These are phyloP conservation scores for Cucurbita maxima DNA, from an alignment of 306 rosid species.

Conservation along the genomic window DNA sequence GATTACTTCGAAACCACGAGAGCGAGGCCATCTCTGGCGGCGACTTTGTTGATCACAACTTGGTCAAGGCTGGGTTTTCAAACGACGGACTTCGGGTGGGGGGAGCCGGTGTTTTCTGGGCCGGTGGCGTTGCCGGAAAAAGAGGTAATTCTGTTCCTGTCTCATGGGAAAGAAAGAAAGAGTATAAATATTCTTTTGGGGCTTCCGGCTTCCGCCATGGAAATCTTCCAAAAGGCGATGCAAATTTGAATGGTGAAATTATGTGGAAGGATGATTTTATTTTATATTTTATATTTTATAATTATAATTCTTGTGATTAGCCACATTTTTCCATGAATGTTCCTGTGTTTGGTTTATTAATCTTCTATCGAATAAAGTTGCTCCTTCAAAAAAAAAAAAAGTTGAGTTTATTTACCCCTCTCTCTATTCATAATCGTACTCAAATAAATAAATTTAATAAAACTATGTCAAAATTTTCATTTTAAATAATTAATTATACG, in stretches of 20 bases:
- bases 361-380: no score
- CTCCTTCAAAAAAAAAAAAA: no score
- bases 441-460: no score
- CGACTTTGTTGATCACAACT: slow-evolving; percentile 57
- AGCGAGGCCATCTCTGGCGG: slow-evolving; percentile 53
- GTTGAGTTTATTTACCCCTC: no score
- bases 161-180: slow-evolving; percentile 39
- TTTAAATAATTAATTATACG: no score
- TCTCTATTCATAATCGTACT: no score
- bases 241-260: slow-evolving; percentile 10
- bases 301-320: no score
- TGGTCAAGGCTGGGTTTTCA: slow-evolving; percentile 65
- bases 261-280: no score
- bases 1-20: slow-evolving; percentile 71
- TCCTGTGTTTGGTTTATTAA: no score
- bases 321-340: no score
- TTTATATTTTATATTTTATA: no score
- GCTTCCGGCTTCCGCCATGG: slow-evolving; percentile 73
- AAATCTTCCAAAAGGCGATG: slow-evolving; percentile 31
- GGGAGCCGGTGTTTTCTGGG: slow-evolving; percentile 54
- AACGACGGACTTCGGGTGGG: slow-evolving; percentile 74
- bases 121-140: slow-evolving; percentile 62
- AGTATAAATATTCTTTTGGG: slow-evolving; percentile 58
- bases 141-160: slow-evolving; percentile 48
- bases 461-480: no score